Percentiles rank a stretch among this genome's conserved stretches.
These are phyloP conservation scores for Daldinia loculata DNA, from an alignment of 495 filamentous ascomycete species.

Conservation along the genomic window DNA sequence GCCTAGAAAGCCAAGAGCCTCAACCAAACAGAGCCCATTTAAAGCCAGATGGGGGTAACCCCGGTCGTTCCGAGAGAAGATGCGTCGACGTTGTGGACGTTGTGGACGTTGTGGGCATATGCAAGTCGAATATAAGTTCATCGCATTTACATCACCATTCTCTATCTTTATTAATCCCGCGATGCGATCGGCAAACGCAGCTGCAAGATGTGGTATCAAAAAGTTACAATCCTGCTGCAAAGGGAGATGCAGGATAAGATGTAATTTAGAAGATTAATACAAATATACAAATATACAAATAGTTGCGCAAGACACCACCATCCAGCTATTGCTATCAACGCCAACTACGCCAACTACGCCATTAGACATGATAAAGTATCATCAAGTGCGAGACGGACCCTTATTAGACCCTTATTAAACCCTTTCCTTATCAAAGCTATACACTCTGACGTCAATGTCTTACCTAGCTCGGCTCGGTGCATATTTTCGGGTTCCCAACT, in stretches of 20 bases:
- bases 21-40: constrained; percentile 13
- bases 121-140: neutral
- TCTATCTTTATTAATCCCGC: constrained; percentile 3
- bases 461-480: constrained; percentile 24
- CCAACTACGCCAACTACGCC: constrained; percentile 42
- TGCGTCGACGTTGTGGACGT: neutral
- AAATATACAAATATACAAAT: neutral
- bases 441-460: constrained; percentile 35
- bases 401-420: constrained; percentile 7
- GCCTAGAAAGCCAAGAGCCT: constrained; percentile 32
- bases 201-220: constrained; percentile 25
- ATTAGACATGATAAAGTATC: constrained; percentile 22
- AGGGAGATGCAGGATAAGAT: constrained; percentile 4
- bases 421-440: neutral
- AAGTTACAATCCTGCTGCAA: constrained; percentile 8
- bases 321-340: constrained; percentile 10
- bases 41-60: neutral
- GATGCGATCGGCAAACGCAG: constrained; percentile 23
- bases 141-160: neutral
- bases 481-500: constrained; percentile 10
- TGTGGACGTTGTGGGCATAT: neutral
- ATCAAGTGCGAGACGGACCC: constrained; percentile 6
- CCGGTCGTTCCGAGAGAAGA: constrained; percentile 2
- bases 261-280: too few relatives aligned
- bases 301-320: constrained; percentile 16